These are phyloP conservation scores for Xylaria sp. DNA, from an alignment of 2,329 filamentous ascomycete genomes.

Conservation along the genomic window DNA sequence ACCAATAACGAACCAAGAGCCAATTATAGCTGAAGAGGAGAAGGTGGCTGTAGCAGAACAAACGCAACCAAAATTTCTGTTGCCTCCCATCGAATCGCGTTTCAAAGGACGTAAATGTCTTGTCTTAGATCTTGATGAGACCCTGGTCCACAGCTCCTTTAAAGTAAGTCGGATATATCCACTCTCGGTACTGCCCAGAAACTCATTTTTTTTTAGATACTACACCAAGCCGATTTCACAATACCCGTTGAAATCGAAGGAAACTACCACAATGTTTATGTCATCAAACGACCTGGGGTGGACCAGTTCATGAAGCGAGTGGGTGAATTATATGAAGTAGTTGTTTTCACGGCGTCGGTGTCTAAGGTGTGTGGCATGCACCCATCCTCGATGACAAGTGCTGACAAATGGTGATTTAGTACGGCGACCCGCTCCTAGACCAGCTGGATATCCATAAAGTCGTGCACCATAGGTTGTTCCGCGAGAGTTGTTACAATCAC, in stretches of 20 bases:
- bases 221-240: constrained; percentile 98
- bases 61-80: constrained; percentile 68
- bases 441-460: constrained; percentile 97
- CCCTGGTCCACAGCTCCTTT: constrained; percentile 96
- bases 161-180: constrained; percentile 67
- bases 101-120: constrained; percentile 90
- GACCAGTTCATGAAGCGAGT: constrained; percentile 99
- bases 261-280: constrained; percentile 98
- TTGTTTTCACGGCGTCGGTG: constrained; percentile 97
- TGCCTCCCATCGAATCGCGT: constrained; percentile 81
- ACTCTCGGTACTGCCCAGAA: background rate
- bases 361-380: constrained; percentile 74
- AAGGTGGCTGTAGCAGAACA: constrained; percentile 52
- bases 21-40: constrained; percentile 46
- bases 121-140: constrained; percentile 95
- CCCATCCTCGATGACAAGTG: background rate
- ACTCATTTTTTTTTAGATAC: constrained; percentile 66
- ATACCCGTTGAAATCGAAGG: constrained; percentile 99
- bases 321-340: constrained; percentile 96
- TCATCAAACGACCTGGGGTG: constrained; percentile 98
- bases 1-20: constrained; percentile 43
- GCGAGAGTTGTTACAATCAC: constrained; percentile 98
- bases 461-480: constrained; percentile 93
- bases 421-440: constrained; percentile 93
- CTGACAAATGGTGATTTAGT: constrained; percentile 58